Conservation (phyloP, 31 red algal genomes). For the Porphyra umbilicalis region DNA sequence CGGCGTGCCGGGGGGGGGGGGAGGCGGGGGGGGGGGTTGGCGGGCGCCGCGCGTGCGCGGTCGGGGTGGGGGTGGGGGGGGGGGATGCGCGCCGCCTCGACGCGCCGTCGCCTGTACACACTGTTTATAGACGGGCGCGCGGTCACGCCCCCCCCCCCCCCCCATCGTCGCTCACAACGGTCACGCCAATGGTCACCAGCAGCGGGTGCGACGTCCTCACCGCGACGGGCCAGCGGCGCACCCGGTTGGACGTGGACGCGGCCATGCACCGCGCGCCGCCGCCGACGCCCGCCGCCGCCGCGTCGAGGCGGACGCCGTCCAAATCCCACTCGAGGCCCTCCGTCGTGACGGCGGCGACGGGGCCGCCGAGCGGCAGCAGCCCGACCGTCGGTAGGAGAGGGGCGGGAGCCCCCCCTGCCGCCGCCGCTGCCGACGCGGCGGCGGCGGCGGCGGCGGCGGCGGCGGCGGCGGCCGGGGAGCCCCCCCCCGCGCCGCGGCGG, state of each 20-base stretch:
- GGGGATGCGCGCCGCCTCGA: too few relatives aligned
- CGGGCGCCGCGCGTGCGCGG: too few relatives aligned
- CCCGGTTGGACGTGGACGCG: constrained; percentile 65
- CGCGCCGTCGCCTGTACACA: too few relatives aligned
- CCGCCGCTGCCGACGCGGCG: neutral
- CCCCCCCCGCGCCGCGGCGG: neutral
- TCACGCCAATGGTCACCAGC: constrained; percentile 50
- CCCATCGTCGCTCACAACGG: neutral
- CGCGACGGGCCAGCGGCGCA: constrained; percentile 28
- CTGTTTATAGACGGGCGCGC: neutral
- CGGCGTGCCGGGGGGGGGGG: neutral
- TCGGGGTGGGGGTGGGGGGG: too few relatives aligned
- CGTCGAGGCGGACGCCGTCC: constrained; percentile 16
- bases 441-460: neutral
- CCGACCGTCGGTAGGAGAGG: constrained; percentile 26
- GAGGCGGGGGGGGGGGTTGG: neutral
- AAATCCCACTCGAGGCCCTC: constrained; percentile 80
- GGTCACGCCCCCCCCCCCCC: neutral
- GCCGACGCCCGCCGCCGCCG: constrained; percentile 19
- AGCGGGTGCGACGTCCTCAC: constrained; percentile 53
- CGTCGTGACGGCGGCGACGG: constrained; percentile 35
- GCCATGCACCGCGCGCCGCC: neutral
- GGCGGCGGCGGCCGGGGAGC: neutral
- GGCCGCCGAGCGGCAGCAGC: constrained; percentile 56
- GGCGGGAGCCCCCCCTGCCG: neutral